Evolutionary conservation across 2,329 filamentous ascomycete genomes (phyloP), one percentile per base, ranked within the genome.

Genomic region (Fusarium sp.): DNA sequence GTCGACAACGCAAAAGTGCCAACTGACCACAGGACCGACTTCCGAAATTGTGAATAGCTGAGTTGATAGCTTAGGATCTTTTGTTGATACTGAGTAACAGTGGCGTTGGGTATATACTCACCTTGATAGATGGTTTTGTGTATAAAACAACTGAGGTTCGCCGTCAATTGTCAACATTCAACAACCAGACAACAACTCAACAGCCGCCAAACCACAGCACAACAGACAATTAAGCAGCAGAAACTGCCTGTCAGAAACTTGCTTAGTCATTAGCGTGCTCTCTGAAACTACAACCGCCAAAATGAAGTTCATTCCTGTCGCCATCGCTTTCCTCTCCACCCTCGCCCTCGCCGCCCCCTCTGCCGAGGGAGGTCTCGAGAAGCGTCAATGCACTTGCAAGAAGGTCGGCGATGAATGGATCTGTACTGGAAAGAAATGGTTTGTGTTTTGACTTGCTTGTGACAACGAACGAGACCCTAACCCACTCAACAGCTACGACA

Each of bases 281-380:
- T n/a, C n/a, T n/a, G n/a, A n/a, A n/a, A n/a, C n/a, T n/a, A n/a
- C n/a, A n/a, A n/a, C n/a, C 30, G 61, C 25, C 9, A 66, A 32
- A n/a, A 69, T 69, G 65, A 69, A 61, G 45, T 54, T 66, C 28
- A 18, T 55, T 11, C 20, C 48, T 2, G 4, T 69, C 5, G 53
- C 55, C 18, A 13, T 65, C 7, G 40, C 65, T 23, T 25, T 69
- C 28, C 64, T 69, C 42, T 62, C 66, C 16, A 46, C 66, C 45
- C 25, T 69, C 10, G 41, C 60, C 21, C 28, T 63, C 3, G 65
- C 66, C 16, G 34, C 47, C 3, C n/a, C n/a, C n/a, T n/a, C n/a
- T n/a, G n/a, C n/a, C n/a, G n/a, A n/a, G n/a, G n/a, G n/a, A n/a
- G n/a, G n/a, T n/a, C n/a, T 68, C 8, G 47, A 50, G 21, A 30